Percentiles rank a stretch among this genome's conserved stretches.
Conservation (phyloP, 2,329 filamentous ascomycete species). For the Sordariomycetes sp. region DNA sequence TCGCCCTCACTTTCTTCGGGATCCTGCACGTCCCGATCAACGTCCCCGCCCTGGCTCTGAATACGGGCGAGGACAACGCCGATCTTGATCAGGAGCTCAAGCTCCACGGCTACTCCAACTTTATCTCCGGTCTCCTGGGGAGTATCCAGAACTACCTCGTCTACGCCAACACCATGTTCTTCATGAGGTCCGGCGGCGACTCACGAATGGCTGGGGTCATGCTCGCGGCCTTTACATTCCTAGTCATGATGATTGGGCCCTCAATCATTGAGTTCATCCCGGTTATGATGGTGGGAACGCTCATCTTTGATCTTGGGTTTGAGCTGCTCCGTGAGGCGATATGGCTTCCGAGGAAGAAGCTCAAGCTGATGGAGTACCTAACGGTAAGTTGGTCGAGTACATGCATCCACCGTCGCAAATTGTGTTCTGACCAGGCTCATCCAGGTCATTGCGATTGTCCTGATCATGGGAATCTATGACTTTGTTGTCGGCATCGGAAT, state of each 20-base stretch:
- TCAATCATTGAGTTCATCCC: slow-evolving; percentile 87
- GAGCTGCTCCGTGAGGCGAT: slow-evolving; percentile 83
- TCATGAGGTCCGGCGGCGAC: slow-evolving; percentile 84
- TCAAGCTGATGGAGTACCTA: slow-evolving; percentile 76
- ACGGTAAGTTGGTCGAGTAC: slow-evolving; percentile 38
- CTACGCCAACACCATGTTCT: slow-evolving; percentile 94
- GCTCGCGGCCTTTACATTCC: slow-evolving; percentile 67
- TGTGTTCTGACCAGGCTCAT: background rate
- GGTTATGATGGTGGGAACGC: slow-evolving; percentile 87
- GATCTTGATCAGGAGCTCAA: slow-evolving; percentile 85
- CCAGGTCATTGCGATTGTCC: slow-evolving; percentile 61
- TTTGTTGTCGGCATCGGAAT: slow-evolving; percentile 91
- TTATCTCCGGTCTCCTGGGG: slow-evolving; percentile 71
- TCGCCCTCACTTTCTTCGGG: slow-evolving; percentile 94
- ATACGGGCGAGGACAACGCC: slow-evolving; percentile 82
- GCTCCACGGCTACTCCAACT: slow-evolving; percentile 87
- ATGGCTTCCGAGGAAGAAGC: slow-evolving; percentile 75
- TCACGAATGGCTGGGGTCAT: slow-evolving; percentile 76
- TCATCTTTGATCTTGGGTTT: slow-evolving; percentile 92
- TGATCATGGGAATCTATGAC: slow-evolving; percentile 94
- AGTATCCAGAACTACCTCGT: slow-evolving; percentile 97
- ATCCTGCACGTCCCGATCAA: slow-evolving; percentile 97
- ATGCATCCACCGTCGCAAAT: slow-evolving; percentile 10
- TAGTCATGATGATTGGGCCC: slow-evolving; percentile 75
- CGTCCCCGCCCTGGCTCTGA: slow-evolving; percentile 82